Evolutionary conservation across 2,329 filamentous ascomycete species (phyloP).

Genomic region (Alternaria alternata): DNA sequence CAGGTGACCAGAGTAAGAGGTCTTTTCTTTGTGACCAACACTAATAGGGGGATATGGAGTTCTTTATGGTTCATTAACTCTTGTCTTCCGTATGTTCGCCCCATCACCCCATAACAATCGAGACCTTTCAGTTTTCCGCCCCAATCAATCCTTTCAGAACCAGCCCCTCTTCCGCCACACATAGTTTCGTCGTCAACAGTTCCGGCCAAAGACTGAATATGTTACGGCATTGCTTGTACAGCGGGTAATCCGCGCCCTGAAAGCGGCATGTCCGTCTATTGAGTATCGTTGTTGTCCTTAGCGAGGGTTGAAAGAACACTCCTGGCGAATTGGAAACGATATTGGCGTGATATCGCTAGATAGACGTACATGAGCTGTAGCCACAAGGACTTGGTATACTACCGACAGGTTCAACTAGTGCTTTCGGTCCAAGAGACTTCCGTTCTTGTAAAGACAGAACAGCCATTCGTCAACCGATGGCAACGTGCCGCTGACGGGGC

Average conservation of each 20-base stretch:
- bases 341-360: background rate
- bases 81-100: background rate
- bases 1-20: background rate
- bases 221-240: background rate
- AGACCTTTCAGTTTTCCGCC: background rate
- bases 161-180: background rate
- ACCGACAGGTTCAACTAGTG: background rate
- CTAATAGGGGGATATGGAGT: background rate
- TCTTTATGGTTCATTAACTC: background rate
- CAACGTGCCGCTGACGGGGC: background rate
- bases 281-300: background rate
- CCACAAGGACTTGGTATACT: background rate
- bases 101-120: background rate
- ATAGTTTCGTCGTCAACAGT: background rate
- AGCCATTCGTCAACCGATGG: background rate
- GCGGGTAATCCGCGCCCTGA: background rate
- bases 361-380: background rate
- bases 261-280: background rate
- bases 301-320: background rate
- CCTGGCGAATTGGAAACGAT: background rate
- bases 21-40: background rate
- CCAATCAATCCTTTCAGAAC: background rate
- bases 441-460: background rate
- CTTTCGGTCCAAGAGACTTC: background rate
- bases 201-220: background rate